phyloP scores from a whole-genome alignment of 1,284 basidiomycete genomes.

The Cutaneotrichosporon dermatis region DNA sequence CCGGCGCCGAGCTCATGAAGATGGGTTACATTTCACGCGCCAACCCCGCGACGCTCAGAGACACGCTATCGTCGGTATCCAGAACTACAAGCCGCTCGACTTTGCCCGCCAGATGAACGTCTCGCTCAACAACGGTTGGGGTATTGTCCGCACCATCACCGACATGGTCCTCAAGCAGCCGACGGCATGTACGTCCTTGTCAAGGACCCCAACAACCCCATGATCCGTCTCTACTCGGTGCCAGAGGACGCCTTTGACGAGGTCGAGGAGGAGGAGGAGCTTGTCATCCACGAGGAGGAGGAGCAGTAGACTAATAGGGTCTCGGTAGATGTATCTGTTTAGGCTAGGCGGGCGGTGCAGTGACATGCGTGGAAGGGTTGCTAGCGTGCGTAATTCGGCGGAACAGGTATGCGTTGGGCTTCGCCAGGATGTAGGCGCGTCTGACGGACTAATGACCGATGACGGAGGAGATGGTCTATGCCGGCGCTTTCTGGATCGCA shows the following conservation, averaged over 20 bases:
- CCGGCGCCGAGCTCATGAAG: conserved; percentile 96
- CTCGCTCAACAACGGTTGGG: conserved; percentile 94
- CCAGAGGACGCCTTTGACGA: conserved; percentile 81
- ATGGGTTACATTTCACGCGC: conserved; percentile 91
- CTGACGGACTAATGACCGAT: too few species aligned
- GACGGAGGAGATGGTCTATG: too few species aligned
- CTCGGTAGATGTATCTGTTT: conserved; percentile 12
- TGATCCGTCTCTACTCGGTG: conserved; percentile 88
- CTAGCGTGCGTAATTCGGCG: too few species aligned
- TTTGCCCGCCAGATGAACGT: conserved; percentile 95
- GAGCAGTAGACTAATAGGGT: conserved; percentile 20
- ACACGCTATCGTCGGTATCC: conserved; percentile 91
- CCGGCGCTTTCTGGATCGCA: too few species aligned
- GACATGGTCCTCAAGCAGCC: conserved; percentile 88
- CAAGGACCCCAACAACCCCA: conserved; percentile 93
- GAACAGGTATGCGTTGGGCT: too few species aligned
- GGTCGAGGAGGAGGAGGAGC: conserved; percentile 69
- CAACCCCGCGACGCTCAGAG: conserved; percentile 87
- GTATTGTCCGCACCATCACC: conserved; percentile 89
- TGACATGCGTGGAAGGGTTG: too few species aligned
- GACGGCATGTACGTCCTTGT: conserved; percentile 94
- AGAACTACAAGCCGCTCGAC: conserved; percentile 89
- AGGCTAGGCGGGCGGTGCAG: not conserved
- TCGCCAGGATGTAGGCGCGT: too few species aligned
- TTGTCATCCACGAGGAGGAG: conserved; percentile 25